These are phyloP conservation scores for Prunus mongolica DNA, from an alignment of 306 rosid genomes.

Conservation along the genomic window DNA sequence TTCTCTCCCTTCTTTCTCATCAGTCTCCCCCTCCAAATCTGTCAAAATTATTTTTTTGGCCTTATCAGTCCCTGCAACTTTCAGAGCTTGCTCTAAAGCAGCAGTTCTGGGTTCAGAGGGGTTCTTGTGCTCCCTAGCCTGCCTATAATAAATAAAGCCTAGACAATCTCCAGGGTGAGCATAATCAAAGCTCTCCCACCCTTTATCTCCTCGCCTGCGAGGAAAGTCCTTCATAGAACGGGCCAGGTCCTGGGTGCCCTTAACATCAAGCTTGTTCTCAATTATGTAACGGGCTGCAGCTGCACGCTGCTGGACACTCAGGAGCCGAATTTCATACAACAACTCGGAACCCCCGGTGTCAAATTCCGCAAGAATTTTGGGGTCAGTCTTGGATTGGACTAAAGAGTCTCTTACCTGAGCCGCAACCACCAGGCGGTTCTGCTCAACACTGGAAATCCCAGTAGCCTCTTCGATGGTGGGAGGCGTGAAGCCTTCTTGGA, in stretches of 20 bases:
- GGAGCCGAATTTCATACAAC: conserved; percentile 67
- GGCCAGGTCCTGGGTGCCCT: conserved; percentile 62
- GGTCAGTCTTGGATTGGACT: conserved; percentile 42
- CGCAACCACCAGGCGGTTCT: conserved; percentile 61
- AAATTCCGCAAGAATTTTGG: conserved; percentile 38
- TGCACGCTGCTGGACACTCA: conserved; percentile 49
- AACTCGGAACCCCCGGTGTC: conserved; percentile 64
- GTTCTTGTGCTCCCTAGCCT: conserved; percentile 50
- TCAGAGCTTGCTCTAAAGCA: conserved; percentile 54
- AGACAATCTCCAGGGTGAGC: conserved; percentile 67
- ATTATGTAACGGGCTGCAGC: conserved; percentile 58
- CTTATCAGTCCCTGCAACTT: conserved; percentile 42
- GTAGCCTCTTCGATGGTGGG: conserved; percentile 68
- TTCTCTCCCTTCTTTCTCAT: not conserved
- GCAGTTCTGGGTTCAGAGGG: conserved; percentile 39
- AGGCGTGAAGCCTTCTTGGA: conserved; percentile 68
- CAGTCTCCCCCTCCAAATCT: conserved; percentile 30
- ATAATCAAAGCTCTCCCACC: conserved; percentile 69
- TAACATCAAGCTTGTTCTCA: conserved; percentile 34
- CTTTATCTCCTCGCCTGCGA: conserved; percentile 52
- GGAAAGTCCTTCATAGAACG: conserved; percentile 79
- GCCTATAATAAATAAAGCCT: conserved; percentile 64
- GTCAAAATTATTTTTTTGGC: conserved; percentile 37
- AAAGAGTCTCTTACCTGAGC: conserved; percentile 80
- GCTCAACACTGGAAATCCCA: conserved; percentile 70